Evolutionary conservation across 2,329 filamentous ascomycete species (phyloP), one percentile per base, ranked within the genome.

Genomic region (Cadophora malorum): DNA sequence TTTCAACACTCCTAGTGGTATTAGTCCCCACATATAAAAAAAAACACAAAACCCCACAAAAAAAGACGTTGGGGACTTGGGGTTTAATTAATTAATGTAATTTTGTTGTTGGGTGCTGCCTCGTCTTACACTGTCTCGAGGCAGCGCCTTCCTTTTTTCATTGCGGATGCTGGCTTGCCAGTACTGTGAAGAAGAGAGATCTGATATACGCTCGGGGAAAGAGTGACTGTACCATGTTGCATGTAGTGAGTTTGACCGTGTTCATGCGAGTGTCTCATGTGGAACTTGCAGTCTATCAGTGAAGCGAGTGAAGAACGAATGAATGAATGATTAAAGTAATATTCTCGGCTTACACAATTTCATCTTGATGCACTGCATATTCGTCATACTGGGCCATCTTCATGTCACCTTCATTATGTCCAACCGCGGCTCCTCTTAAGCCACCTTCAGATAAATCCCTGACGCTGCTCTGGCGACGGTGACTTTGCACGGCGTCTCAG

Each of bases 111-210:
- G 41, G 41, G 45, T 49, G 35, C 21, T 59, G 35, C 33, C n/a
- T 16, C 6, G 35, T 38, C 19, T 19, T 25, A 59, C 21, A 59
- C 56, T 59, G n/a, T 8, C 38, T 41, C 33, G 12, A 59, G 10
- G 21, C 12, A 41, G 21, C 19, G 14, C 35, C n/a, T 19, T 2
- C 14, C n/a, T 59, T 59, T 59, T 45, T 59, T 45, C 56, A 59
- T 59, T 45, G 56, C 56, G 8, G 10, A 59, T 45, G 14, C 56
- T 59, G 56, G 56, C 35, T 41, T 41, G 21, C 56, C 56, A 28
- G 56, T 41, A 45, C 21, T 45, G 56, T 41, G 56, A 59, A 45
- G 56, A 59, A 59, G 56, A 59, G 28, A 6, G 7, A 10, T n/a
- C 19, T 6, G 50, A 28, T 53, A 10, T 9, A 25, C 25, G 6